Base-by-base conservation (phyloP, 495 filamentous ascomycete species). In the Glutinoglossum americanum region DNA sequence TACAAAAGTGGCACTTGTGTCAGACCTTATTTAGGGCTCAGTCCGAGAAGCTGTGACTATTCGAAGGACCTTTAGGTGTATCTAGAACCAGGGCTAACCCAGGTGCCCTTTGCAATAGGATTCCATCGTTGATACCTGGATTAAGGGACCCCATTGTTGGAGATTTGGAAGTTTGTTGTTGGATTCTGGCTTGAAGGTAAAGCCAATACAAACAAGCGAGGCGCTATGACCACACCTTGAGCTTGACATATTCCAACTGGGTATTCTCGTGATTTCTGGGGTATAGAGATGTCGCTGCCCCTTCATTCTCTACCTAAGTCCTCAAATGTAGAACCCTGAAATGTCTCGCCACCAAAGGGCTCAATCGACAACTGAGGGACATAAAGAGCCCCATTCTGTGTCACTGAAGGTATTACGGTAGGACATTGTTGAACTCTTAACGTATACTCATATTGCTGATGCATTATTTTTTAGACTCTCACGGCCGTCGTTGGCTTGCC, bases 351-450 rank as follows among this genome's bases (percentile, higher is more conserved):
- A 56, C 27, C 54, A 56, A 53, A 66, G 64, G 64, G 64, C 63
- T 19, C 65, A 67, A 65, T 72, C 77, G 37, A 71, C 71, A 51
- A 67, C 73, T 49, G 80, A 87, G 54, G 76, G 73, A 47, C 73
- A 77, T 33, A 88, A 87, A 65, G 85, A 85, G 63, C 82, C 86
- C 21, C 89, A 96, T 71, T 77, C 81, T 15, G 78, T 96, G 37
- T 93, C 86, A 56, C 68, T 96, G 27, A 96, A 94, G 75, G 89
- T 85, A 11, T 71, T 85, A 13, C 28, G 26, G 27, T 51, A 55
- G 11, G 47, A 33, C 35, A 13, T 8, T 55, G 30, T 58, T 39
- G 17, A 67, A 0, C 21, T 35, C 13, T 11, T 5, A 3, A 21
- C n/a, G 25, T 21, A 27, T n/a, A 11, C n/a, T 60, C 10, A 49